Evolutionary conservation across 257 asterid species (phyloP).

Genomic region (Petunia axillaris): DNA sequence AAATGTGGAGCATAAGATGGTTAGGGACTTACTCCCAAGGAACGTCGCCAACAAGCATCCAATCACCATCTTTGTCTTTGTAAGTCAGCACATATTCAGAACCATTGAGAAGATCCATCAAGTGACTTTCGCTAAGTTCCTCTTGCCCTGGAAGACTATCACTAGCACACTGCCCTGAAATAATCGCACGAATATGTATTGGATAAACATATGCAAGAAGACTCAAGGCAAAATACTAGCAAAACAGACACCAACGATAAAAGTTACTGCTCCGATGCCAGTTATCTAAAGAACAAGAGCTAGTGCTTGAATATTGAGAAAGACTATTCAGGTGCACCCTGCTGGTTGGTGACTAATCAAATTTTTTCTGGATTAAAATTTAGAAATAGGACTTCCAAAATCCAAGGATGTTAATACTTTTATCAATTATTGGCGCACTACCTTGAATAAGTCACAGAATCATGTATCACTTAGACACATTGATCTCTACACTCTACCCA

Average conservation of each 20-base stretch:
- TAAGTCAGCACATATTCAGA: constrained; percentile 74
- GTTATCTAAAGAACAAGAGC: not conserved
- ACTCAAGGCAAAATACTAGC: not conserved
- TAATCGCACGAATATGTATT: not conserved
- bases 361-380: too few relatives aligned
- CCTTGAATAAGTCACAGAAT: too few relatives aligned
- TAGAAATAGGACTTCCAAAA: too few relatives aligned
- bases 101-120: constrained; percentile 65
- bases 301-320: not conserved
- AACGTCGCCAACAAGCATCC: constrained; percentile 95
- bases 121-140: constrained; percentile 55
- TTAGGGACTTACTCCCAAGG: constrained; percentile 76
- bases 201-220: not conserved
- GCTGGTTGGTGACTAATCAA: not conserved
- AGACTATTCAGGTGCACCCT: not conserved
- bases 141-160: constrained; percentile 54
- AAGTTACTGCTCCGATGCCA: not conserved
- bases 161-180: constrained; percentile 59
- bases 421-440: too few relatives aligned
- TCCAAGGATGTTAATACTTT: too few relatives aligned
- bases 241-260: not conserved
- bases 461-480: too few relatives aligned
- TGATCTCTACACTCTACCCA: too few relatives aligned
- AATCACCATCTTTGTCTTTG: constrained; percentile 81
- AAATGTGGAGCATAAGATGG: not conserved